These are phyloP conservation scores for Sphaerosporella brunnea DNA, from an alignment of 495 filamentous ascomycete species.

Conservation along the genomic window DNA sequence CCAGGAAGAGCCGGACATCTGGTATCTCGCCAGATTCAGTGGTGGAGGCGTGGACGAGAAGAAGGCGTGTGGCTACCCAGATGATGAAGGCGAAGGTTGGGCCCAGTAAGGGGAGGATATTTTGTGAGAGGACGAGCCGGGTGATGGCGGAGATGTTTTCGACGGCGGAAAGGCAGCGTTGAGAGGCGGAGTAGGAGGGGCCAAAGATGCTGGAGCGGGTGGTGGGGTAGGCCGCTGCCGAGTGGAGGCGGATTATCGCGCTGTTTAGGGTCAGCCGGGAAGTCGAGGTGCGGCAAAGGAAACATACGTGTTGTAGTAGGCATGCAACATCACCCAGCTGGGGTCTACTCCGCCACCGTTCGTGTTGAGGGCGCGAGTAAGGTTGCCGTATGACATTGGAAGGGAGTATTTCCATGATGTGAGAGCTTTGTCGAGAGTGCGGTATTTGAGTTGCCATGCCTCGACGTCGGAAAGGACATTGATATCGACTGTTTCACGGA, in stretches of 20 bases:
- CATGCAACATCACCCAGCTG: conserved; percentile 72
- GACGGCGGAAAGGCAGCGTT: conserved; percentile 62
- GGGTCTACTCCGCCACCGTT: conserved; percentile 29
- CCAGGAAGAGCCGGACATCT: conserved; percentile 61
- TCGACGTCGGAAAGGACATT: conserved; percentile 66
- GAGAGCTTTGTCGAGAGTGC: conserved; percentile 59
- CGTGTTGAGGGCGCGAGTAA: conserved; percentile 53
- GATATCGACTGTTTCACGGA: conserved; percentile 79
- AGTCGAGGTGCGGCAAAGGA: conserved; percentile 19
- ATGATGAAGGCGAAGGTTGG: conserved; percentile 78
- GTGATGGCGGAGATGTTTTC: conserved; percentile 66
- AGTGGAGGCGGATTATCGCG: conserved; percentile 72
- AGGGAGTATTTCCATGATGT: conserved; percentile 68
- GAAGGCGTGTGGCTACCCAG: conserved; percentile 75
- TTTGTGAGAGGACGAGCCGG: conserved; percentile 52
- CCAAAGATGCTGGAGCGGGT: conserved; percentile 72
- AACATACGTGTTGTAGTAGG: conserved; percentile 51
- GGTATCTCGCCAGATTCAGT: conserved; percentile 56
- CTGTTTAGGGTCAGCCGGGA: conserved; percentile 27
- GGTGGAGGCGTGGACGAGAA: conserved; percentile 74
- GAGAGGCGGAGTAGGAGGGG: conserved; percentile 62
- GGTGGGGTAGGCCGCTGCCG: conserved; percentile 81
- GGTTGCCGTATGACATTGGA: conserved; percentile 64
- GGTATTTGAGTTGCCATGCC: conserved; percentile 72
- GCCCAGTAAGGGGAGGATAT: conserved; percentile 59